Evolutionary conservation across 306 rosid species (phyloP), one percentile per base, ranked within the genome.

Genomic region (Acacia acuminata): DNA sequence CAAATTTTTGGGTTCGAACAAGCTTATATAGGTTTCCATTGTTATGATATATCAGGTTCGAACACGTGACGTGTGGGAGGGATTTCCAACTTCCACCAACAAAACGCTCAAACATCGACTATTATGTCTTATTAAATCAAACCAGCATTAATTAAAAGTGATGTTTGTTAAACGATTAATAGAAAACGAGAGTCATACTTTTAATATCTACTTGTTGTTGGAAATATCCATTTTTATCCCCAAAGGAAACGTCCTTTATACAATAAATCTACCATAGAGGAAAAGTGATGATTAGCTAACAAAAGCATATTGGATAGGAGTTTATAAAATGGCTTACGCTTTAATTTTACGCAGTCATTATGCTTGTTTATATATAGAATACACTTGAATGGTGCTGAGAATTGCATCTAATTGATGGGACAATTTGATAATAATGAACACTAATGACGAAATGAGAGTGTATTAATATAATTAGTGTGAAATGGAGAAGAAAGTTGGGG

Each of bases 61-160:
- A 38, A 38, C 0, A 38, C 1, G 0, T 38, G 8, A 38, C 2
- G 0, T 38, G 1, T 38, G 1, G 0, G 8, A 0, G 8, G 42
- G 42, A 38, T 38, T 38, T 38, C 5, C 7, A 36, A 0, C 7
- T 1, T 36, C 40, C 1, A 36, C 7, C 40, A 36, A 36, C 42
- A 38, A 0, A 1, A 38, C 8, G 0, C 1, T 38, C 1, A 6
- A 38, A 1, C 42, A 38, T 38, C 5, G 1, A 38, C 42, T 5
- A 38, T 0, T 0, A 6, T 1, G 0, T 38, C 5, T 38, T 7
- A 0, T 38, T 38, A 38, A 38, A 38, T 0, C 42, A 38, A 38
- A 38, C 42, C 8, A 38, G 1, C 42, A 38, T 38, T 38, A 38
- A 38, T 38, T 38, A 38, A 38, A 38, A 38, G 42, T 38, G 8